A percentile compares a stretch with the other conserved stretches of the same genome.
Conservation (phyloP, 495 filamentous ascomycete genomes). For the Cladorrhinum samala region DNA sequence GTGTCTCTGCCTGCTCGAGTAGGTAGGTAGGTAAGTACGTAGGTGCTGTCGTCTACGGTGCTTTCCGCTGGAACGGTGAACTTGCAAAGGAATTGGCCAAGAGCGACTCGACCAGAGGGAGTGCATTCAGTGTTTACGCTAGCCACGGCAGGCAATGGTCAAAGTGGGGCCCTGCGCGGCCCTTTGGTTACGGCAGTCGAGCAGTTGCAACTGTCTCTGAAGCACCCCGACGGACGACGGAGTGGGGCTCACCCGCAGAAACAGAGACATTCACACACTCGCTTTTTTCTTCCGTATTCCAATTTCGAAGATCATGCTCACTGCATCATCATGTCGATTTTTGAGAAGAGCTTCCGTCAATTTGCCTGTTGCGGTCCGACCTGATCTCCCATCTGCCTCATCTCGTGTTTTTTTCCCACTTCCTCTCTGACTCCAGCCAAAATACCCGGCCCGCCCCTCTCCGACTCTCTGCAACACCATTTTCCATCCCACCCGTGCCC, state of each 20-base stretch:
- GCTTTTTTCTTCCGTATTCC: too few relatives aligned
- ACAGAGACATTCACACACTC: too few relatives aligned
- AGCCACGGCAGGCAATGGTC: not conserved
- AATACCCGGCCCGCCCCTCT: constrained; percentile 29
- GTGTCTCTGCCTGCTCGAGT: not conserved
- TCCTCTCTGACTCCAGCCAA: constrained; percentile 14
- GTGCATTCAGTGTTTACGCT: constrained; percentile 2
- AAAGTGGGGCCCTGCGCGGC: not conserved
- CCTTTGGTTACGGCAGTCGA: constrained; percentile 18
- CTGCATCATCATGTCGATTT: too few relatives aligned
- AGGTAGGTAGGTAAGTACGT: not conserved
- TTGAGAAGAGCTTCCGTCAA: too few relatives aligned
- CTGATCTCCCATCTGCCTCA: not conserved
- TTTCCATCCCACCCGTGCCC: too few relatives aligned
- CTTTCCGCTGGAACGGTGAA: not conserved
- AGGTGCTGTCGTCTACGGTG: too few relatives aligned
- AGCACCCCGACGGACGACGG: not conserved
- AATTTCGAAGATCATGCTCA: too few relatives aligned
- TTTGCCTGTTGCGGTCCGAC: too few relatives aligned
- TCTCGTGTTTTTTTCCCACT: not conserved
- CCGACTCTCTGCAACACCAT: constrained; percentile 5
- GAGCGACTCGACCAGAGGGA: not conserved
- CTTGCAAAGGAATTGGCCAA: not conserved
- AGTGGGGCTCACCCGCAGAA: not conserved
- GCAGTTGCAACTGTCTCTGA: not conserved